These are phyloP conservation scores for Beauveria varroae DNA, from an alignment of 2,329 filamentous ascomycete genomes.

Conservation along the genomic window DNA sequence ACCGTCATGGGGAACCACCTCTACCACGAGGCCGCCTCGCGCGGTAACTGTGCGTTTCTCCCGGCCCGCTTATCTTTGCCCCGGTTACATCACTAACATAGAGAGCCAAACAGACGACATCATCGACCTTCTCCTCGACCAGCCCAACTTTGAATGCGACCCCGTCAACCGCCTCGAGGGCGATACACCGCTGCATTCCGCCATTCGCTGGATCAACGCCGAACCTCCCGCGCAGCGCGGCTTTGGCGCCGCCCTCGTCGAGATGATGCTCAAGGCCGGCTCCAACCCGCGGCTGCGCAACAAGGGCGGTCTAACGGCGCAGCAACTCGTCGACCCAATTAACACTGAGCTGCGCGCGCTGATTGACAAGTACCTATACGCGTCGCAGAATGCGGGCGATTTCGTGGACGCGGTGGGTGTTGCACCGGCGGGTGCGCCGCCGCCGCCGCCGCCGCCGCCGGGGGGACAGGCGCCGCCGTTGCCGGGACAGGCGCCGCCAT, in stretches of 20 bases:
- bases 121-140: constrained; percentile 75
- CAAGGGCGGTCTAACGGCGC: constrained; percentile 63
- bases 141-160: constrained; percentile 80
- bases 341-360: constrained; percentile 55
- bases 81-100: background rate
- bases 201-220: constrained; percentile 67
- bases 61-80: background rate
- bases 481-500: constrained; percentile 12
- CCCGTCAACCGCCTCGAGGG: constrained; percentile 61
- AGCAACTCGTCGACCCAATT: constrained; percentile 65
- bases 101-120: constrained; percentile 56
- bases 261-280: constrained; percentile 78
- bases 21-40: constrained; percentile 79
- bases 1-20: constrained; percentile 83
- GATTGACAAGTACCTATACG: constrained; percentile 65
- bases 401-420: constrained; percentile 37
- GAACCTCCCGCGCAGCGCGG: constrained; percentile 56
- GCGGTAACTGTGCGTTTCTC: constrained; percentile 71
- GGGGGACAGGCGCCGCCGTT: constrained; percentile 15
- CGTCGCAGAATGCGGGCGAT: constrained; percentile 49
- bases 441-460: constrained; percentile 11
- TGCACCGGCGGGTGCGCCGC: constrained; percentile 10
- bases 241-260: constrained; percentile 59
- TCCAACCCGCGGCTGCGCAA: constrained; percentile 52
- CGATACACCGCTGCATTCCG: constrained; percentile 74